These are phyloP conservation scores for Ploettnerulaceae sp. DNA, from an alignment of 2,329 filamentous ascomycete species.

Conservation along the genomic window DNA sequence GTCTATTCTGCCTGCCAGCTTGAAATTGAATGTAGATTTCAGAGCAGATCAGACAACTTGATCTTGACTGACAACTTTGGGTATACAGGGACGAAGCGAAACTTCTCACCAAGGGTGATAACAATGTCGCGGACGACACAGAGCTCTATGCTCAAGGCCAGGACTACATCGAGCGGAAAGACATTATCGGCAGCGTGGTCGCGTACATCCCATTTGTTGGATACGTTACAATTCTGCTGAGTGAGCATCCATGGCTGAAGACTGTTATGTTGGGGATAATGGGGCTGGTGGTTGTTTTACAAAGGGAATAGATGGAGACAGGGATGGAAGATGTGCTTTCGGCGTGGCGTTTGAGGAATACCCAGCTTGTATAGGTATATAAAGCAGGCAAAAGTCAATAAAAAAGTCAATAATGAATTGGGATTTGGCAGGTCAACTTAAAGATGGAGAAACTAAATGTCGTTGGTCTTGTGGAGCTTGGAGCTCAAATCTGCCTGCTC, in stretches of 20 bases:
- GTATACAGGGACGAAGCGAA: constrained; percentile 50
- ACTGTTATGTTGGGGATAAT: constrained; percentile 91
- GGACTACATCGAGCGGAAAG: constrained; percentile 77
- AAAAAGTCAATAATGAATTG: no score
- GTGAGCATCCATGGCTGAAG: constrained; percentile 96
- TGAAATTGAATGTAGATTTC: background rate
- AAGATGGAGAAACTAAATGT: no score
- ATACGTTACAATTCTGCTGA: constrained; percentile 93
- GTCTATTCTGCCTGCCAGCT: constrained; percentile 24
- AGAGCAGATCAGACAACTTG: background rate
- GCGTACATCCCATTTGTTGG: constrained; percentile 93
- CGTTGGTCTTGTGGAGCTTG: no score
- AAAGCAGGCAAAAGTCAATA: no score
- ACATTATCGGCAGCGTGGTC: constrained; percentile 89
- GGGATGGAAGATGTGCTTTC: background rate
- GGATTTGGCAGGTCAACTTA: no score
- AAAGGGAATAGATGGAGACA: constrained; percentile 61
- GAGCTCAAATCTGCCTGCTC: no score
- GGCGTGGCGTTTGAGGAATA: constrained; percentile 26
- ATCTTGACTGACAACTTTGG: background rate
- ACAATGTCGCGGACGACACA: constrained; percentile 90
- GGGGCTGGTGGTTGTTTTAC: constrained; percentile 88
- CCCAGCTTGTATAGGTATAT: constrained; percentile 15
- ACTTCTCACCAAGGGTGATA: constrained; percentile 95
- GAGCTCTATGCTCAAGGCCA: constrained; percentile 84